Percentiles rank a stretch among this genome's conserved stretches.
These are phyloP conservation scores for Forsythia viridissima DNA, from an alignment of 257 asterid species.

Conservation along the genomic window DNA sequence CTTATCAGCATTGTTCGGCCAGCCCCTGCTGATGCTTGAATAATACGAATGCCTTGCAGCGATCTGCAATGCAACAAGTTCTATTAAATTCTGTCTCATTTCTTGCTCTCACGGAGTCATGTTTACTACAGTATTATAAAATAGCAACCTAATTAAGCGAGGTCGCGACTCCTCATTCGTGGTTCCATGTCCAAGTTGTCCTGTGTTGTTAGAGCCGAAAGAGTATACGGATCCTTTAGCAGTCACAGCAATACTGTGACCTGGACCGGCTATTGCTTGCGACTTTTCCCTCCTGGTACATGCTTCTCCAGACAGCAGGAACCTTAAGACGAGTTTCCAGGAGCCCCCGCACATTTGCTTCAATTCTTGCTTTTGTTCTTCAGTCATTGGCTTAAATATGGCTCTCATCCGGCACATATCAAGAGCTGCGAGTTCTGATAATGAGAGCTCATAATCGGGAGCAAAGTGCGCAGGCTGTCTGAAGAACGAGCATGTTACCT, in stretches of 20 bases:
- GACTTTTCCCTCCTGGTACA: constrained; percentile 92
- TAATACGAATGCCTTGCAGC: constrained; percentile 80
- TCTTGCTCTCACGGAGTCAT: neutral
- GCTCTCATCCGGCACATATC: constrained; percentile 97
- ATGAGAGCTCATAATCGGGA: constrained; percentile 83
- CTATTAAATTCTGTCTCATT: constrained; percentile 18
- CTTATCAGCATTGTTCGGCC: constrained; percentile 90
- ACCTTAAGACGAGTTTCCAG: constrained; percentile 94
- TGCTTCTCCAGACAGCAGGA: constrained; percentile 85
- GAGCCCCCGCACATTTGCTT: constrained; percentile 89
- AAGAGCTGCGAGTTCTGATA: constrained; percentile 97
- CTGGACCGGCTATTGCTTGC: constrained; percentile 98
- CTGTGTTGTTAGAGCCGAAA: constrained; percentile 87
- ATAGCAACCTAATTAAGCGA: constrained; percentile 64
- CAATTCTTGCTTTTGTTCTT: constrained; percentile 54
- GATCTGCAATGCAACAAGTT: constrained; percentile 61
- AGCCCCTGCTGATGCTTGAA: constrained; percentile 94
- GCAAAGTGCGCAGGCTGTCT: constrained; percentile 83
- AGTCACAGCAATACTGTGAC: constrained; percentile 92
- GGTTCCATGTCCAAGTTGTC: constrained; percentile 92
- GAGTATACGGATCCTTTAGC: constrained; percentile 77
- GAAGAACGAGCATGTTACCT: constrained; percentile 96
- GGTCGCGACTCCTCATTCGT: constrained; percentile 74
- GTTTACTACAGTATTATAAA: constrained; percentile 17
- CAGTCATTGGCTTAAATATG: constrained; percentile 80